phyloP scores from a whole-genome alignment of 345 rosid species.

The Populus tremula region DNA sequence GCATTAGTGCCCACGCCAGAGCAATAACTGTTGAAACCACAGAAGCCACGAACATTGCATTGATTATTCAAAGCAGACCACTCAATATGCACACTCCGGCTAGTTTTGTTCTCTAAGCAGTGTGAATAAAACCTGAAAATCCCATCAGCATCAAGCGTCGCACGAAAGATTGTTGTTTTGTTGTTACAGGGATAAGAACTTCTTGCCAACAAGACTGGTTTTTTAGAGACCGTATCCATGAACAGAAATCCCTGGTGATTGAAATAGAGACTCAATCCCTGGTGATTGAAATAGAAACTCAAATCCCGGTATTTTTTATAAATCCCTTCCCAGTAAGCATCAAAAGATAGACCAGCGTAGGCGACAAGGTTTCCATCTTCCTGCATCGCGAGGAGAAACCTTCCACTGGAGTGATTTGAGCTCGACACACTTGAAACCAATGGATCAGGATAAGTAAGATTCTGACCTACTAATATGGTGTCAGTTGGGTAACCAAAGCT shows the following conservation, averaged over 20 bases:
- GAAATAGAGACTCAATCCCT: background rate
- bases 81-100: background rate
- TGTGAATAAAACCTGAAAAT: conserved; percentile 21
- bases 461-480: too few species aligned
- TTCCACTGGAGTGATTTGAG: conserved; percentile 17
- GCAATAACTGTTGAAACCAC: conserved; percentile 29
- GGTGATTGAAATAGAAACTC: conserved; percentile 2
- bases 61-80: conserved; percentile 10
- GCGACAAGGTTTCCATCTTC: too few species aligned
- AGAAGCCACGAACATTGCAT: conserved; percentile 12
- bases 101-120: background rate
- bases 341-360: background rate
- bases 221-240: background rate
- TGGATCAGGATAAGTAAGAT: too few species aligned
- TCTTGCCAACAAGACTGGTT: background rate
- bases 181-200: background rate
- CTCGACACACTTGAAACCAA: conserved; percentile 25
- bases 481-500: too few species aligned
- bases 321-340: conserved; percentile 31
- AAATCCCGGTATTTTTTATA: too few species aligned
- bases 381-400: too few species aligned
- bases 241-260: background rate
- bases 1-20: background rate
- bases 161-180: conserved; percentile 2
- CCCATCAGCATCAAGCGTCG: conserved; percentile 12